Evolutionary conservation across 441 rosid genomes (phyloP).

Genomic region (Euphorbia corollata): DNA sequence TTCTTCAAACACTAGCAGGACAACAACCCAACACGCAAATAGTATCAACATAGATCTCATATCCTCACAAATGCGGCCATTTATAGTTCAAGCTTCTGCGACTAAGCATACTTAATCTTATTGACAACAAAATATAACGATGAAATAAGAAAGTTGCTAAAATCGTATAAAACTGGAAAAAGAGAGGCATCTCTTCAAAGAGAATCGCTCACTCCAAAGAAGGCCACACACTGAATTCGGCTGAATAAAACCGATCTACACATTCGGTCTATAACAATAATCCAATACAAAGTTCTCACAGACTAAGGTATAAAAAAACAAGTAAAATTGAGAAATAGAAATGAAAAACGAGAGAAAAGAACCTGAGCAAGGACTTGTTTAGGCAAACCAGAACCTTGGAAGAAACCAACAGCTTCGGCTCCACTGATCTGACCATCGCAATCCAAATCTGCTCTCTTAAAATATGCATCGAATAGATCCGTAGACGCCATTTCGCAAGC

Average conservation of each 20-base stretch:
- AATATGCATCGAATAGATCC: slow-evolving; percentile 32
- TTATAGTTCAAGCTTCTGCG: background rate
- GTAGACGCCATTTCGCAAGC: slow-evolving; percentile 1
- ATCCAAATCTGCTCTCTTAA: slow-evolving; percentile 87
- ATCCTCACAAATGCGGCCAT: background rate
- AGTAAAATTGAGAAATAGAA: background rate
- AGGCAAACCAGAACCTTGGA: slow-evolving; percentile 84
- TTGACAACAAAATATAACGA: background rate
- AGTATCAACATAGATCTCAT: background rate
- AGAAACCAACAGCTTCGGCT: slow-evolving; percentile 80
- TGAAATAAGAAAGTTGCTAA: background rate
- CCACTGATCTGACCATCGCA: slow-evolving; percentile 94
- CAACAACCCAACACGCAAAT: background rate
- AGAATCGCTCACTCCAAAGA: background rate
- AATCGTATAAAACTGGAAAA: background rate
- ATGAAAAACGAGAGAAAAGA: background rate
- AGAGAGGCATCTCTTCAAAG: background rate
- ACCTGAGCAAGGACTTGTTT: slow-evolving; percentile 93
- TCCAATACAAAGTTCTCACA: background rate
- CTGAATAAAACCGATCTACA: background rate
- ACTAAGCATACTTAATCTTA: background rate
- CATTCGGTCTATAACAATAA: background rate
- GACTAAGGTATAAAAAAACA: background rate
- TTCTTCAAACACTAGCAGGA: background rate
- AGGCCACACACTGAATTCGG: background rate